phyloP scores from a whole-genome alignment of 257 asterid species.

The Paraleonurus japonicus region DNA sequence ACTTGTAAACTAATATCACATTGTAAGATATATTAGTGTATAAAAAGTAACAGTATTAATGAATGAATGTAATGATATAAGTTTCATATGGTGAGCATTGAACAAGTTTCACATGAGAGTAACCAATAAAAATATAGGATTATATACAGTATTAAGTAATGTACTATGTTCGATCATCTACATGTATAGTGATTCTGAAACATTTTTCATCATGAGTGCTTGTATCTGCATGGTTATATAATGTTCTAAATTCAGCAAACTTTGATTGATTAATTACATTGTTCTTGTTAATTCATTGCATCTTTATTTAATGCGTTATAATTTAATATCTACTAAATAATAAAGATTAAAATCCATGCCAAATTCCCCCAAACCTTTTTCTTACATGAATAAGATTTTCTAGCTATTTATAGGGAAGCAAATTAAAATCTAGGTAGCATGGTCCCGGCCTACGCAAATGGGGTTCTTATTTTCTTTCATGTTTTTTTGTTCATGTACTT shows the following conservation, averaged over 20 bases:
- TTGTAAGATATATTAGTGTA: too few species aligned
- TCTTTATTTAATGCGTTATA: not conserved
- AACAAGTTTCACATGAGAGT: too few species aligned
- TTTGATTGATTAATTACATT: not conserved
- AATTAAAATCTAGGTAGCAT: slow-evolving; percentile 21
- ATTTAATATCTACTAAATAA: not conserved
- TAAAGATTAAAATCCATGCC: slow-evolving; percentile 11
- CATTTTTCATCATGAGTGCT: too few species aligned
- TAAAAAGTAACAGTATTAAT: too few species aligned
- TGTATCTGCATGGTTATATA: too few species aligned
- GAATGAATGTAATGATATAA: too few species aligned
- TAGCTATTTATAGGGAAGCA: not conserved
- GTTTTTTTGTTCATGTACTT: slow-evolving; percentile 3
- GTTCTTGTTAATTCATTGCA: not conserved
- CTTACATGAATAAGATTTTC: not conserved
- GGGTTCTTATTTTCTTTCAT: not conserved
- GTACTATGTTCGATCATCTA: not conserved
- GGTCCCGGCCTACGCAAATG: slow-evolving; percentile 25
- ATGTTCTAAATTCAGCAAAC: not conserved
- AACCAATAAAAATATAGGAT: not conserved
- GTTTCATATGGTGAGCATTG: too few species aligned
- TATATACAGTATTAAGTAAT: not conserved
- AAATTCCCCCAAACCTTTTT: slow-evolving; percentile 12
- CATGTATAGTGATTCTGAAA: not conserved
- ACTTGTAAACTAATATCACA: too few species aligned